Evolutionary conservation across 1,284 basidiomycete species (phyloP).

Genomic region (Leccinum holopus): DNA sequence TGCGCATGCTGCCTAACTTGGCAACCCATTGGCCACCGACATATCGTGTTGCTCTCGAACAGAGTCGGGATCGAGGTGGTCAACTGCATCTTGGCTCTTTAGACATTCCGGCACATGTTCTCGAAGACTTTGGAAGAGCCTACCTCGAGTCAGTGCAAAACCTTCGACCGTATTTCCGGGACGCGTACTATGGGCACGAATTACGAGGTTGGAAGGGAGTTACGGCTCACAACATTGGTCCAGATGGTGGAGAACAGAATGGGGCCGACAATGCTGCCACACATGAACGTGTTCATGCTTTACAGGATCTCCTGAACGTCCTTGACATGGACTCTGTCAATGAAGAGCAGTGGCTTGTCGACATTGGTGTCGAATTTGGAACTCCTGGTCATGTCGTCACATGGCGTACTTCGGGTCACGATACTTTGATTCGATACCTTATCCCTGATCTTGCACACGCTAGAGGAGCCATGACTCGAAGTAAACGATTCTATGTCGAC

Average conservation of each 20-base stretch:
- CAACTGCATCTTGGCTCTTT: background rate
- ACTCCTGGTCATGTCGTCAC: background rate
- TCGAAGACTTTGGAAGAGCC: background rate
- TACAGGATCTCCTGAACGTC: background rate
- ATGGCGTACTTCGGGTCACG: background rate
- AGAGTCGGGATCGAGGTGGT: background rate
- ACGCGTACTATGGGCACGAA: constrained; percentile 17
- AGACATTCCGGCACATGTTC: background rate
- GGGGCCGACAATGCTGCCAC: background rate
- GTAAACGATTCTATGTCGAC: background rate
- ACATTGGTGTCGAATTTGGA: background rate
- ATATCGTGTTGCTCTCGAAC: background rate
- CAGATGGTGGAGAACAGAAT: background rate
- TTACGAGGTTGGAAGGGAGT: constrained; percentile 11
- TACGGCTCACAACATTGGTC: constrained; percentile 3
- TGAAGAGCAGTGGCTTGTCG: background rate
- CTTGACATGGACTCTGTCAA: background rate
- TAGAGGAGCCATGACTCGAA: background rate
- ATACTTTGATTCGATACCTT: background rate
- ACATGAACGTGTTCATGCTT: background rate
- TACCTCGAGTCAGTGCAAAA: background rate
- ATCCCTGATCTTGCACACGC: background rate
- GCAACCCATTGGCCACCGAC: background rate
- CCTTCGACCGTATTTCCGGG: background rate
- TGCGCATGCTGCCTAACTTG: background rate